Evolutionary conservation across 108 stramenopile genomes (phyloP), one percentile per base, ranked within the genome.

Genomic region (Fragilariopsis cylindrus): DNA sequence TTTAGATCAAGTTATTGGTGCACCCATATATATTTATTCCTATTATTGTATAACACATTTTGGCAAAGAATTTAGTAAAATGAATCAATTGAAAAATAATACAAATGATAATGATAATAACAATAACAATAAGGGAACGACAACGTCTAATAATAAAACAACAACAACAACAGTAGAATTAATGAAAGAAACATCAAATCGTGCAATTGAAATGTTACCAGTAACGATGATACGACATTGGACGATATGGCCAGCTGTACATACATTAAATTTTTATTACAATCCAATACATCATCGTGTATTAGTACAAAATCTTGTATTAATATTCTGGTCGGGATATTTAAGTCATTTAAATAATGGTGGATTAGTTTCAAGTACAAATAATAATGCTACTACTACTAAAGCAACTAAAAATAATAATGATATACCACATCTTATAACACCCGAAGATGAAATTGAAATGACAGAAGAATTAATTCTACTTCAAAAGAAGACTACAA

Each of bases 261-360:
- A 86, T 65, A 72, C 78, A 44, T 49, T 86, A 42, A 86, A 86
- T 60, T 86, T 86, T 73, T 86, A 86, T 73, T 83, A 73, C 63
- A 73, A 62, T 42, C 85, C 85, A 7, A 42, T 86, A 49, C 85
- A 86, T 41, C 81, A 86, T 54, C 76, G 85, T 8, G 85, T 86
- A 16, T 56, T 86, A 80, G 82, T 86, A 7, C 85, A 86, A 57
- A 86, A 86, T 49, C 42, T 79, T 39, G 82, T 83, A 12, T 47
- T 86, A 56, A 80, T 83, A 19, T 79, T 79, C 7, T 86, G 85
- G 85, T 72, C 70, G 19, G 85, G 80, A 72, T 83, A 78, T 48
- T 48, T 78, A 45, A 72, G 71, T 50, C 77, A 78, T 49, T 54
- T 78, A 18, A 78, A 78, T 54, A 77, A 77, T 60, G 76, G 76